A percentile compares a stretch with the other conserved stretches of the same genome.
These are phyloP conservation scores for Lentinula aciculospora DNA, from an alignment of 768 basidiomycete species.

Conservation along the genomic window DNA sequence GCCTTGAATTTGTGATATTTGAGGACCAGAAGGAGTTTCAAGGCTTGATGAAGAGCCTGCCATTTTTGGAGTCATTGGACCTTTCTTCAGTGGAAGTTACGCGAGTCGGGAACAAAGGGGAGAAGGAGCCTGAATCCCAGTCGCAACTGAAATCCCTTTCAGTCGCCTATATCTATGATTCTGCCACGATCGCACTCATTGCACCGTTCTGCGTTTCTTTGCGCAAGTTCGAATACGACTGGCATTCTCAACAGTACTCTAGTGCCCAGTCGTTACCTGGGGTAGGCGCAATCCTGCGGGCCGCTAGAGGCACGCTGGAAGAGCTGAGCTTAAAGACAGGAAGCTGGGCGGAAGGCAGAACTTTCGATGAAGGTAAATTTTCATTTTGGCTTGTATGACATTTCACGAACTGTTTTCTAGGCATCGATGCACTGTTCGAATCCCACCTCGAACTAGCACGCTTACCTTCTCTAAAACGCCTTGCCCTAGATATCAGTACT, in stretches of 20 bases:
- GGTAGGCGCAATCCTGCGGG: slow-evolving; percentile 2
- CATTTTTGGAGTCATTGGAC: background rate
- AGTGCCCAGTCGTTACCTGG: slow-evolving; percentile 5
- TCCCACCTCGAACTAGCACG: background rate
- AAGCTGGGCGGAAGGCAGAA: background rate
- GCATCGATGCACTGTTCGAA: background rate
- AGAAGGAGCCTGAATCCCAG: background rate
- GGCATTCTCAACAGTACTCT: slow-evolving; percentile 3
- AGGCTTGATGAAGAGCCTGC: background rate
- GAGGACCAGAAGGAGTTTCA: background rate
- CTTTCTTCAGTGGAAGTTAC: background rate
- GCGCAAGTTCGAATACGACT: slow-evolving; percentile 3
- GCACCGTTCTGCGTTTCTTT: background rate
- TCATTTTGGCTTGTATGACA: background rate
- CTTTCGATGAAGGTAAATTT: background rate
- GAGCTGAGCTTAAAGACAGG: slow-evolving; percentile 1
- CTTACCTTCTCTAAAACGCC: background rate
- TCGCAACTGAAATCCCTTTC: background rate
- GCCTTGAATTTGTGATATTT: background rate
- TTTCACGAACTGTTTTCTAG: background rate
- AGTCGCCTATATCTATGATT: background rate
- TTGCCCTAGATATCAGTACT: background rate
- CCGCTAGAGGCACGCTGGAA: background rate
- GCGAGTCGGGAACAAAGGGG: background rate
- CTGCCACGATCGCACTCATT: background rate